Percentiles rank a stretch among this genome's conserved stretches.
phyloP scores from a whole-genome alignment of 78 protist species.

The Thecamonas trahens region DNA sequence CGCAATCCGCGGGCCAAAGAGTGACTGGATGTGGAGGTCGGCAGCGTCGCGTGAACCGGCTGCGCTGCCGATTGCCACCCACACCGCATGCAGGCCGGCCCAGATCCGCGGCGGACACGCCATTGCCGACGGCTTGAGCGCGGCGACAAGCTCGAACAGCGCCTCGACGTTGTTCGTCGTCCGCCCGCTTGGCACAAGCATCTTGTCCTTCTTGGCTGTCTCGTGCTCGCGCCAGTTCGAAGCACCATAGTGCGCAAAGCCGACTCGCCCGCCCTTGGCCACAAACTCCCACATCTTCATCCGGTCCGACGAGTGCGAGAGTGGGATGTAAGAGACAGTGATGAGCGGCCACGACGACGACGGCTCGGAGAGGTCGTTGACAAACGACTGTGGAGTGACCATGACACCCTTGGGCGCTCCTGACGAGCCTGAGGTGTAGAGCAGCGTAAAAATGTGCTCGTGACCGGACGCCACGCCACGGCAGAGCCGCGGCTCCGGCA shows the following conservation, averaged over 20 bases:
- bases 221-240: constrained; percentile 36
- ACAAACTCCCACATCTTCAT: constrained; percentile 22
- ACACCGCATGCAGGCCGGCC: too few relatives aligned
- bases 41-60: too few relatives aligned
- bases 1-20: not conserved
- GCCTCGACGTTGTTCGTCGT: constrained; percentile 1
- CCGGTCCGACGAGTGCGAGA: constrained; percentile 36
- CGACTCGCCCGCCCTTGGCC: constrained; percentile 29
- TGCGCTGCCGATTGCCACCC: too few relatives aligned
- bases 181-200: not conserved
- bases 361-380: not conserved
- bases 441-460: not conserved
- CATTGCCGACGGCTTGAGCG: constrained; percentile 12
- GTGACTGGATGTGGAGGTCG: not conserved
- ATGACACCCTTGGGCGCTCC: constrained; percentile 29
- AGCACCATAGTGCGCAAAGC: not conserved
- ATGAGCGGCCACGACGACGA: constrained; percentile 5
- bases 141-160: constrained; percentile 9
- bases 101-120: constrained; percentile 35
- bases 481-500: too few relatives aligned
- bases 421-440: constrained; percentile 18
- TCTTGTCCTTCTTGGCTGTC: constrained; percentile 14
- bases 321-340: constrained; percentile 22
- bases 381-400: not conserved
- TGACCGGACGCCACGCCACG: not conserved